Evolutionary conservation across 176 grass and related monocot genomes (phyloP).

Genomic region (Raddia guianensis): DNA sequence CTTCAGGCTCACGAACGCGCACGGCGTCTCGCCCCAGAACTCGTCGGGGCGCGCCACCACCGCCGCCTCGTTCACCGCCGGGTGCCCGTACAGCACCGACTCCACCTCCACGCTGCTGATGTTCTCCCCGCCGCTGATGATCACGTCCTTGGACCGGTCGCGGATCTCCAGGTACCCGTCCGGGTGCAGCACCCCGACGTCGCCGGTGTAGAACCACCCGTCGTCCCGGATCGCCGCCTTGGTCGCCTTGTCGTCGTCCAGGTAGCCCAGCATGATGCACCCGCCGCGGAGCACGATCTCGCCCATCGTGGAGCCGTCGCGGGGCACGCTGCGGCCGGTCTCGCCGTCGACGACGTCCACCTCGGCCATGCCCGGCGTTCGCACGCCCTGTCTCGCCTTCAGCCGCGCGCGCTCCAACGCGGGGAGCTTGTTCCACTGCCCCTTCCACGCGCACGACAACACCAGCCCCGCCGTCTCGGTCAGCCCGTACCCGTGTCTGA

Average conservation of each 20-base stretch:
- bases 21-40: constrained; percentile 87
- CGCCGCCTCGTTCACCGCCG: constrained; percentile 67
- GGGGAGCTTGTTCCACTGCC: constrained; percentile 59
- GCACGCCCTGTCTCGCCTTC: constrained; percentile 82
- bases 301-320: constrained; percentile 62
- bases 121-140: constrained; percentile 95
- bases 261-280: constrained; percentile 68
- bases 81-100: constrained; percentile 70
- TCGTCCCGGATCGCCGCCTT: constrained; percentile 43
- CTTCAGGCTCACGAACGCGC: constrained; percentile 78
- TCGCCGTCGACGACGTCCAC: constrained; percentile 55
- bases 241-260: constrained; percentile 52
- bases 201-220: constrained; percentile 90
- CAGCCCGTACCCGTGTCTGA: constrained; percentile 84
- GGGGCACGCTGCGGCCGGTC: constrained; percentile 53
- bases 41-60: constrained; percentile 81
- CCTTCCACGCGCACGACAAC: constrained; percentile 82
- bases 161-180: constrained; percentile 87
- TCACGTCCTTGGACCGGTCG: constrained; percentile 91
- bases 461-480: constrained; percentile 63
- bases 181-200: constrained; percentile 76
- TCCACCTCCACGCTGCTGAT: constrained; percentile 96
- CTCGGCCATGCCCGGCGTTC: constrained; percentile 44
- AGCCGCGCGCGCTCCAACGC: constrained; percentile 69
- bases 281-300: constrained; percentile 74